Base-by-base conservation (phyloP, 192 early-diverging fungal genomes). In the Rhizophagus sp. region DNA sequence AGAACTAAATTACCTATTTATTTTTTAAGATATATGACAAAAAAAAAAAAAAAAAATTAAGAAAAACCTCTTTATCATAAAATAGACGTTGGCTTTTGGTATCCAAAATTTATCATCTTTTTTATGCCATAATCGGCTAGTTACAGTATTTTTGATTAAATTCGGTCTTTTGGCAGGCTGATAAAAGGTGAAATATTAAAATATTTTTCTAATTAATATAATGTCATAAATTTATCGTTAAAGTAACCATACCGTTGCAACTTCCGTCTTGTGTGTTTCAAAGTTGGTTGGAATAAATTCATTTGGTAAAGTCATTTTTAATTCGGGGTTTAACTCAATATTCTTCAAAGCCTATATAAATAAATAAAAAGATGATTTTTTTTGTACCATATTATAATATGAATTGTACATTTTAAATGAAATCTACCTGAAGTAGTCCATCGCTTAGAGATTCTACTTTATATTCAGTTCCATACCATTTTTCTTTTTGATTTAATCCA, bases 91-190 rank as follows among this genome's bases (percentile, higher is more conserved):
- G 62, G 91, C 95, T 70, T 96, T 94, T 39, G 97, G 97, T 19
- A 97, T 88, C 88, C 91, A 93, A 81, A 96, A 99, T 12, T 88
- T 91, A 84, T 97, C 95, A 84, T 99, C 97, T 82, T 94, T 94
- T 81, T 97, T 97, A 86, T 95, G 91, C 97, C 97, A 99, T 80
- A 98, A 77, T 61, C 95, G 91, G 33, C 88, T 52, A 12, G 82
- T n/a, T 0, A 82, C 50, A 9, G 88, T 87, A n/a, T 94, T 90
- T 33, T 78, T 80, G 69, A 95, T 85, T 61, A 96, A 83, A 27
- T 74, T 62, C 5, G 94, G 91, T 22, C 76, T 61, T 19, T 72
- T 82, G 19, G 73, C 9, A 1, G 76, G 87, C 75, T 76, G 13
- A 63, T 33, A 63, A 39, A n/a, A 27, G 10, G 4, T 4, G 6